phyloP scores from a whole-genome alignment of 1,284 basidiomycete genomes.

The Microbotryum intermedium region DNA sequence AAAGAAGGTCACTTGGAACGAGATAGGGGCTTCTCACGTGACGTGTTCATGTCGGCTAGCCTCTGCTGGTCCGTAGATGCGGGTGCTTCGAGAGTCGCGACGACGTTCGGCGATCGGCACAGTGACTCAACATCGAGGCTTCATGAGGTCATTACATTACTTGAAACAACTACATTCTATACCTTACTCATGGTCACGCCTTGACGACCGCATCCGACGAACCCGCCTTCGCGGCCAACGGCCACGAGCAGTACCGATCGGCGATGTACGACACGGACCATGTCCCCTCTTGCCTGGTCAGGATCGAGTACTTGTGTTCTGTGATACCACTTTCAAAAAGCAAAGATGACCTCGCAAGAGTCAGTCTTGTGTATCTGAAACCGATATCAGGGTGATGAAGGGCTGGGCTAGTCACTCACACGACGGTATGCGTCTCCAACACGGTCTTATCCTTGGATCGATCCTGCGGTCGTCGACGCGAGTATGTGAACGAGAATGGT shows the following conservation, averaged over 20 bases:
- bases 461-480: slow-evolving; percentile 39
- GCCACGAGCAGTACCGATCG: slow-evolving; percentile 66
- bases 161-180: too few relatives aligned
- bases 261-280: slow-evolving; percentile 88
- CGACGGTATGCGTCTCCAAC: slow-evolving; percentile 49
- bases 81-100: too few relatives aligned
- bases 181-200: too few relatives aligned
- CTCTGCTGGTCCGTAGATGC: too few relatives aligned
- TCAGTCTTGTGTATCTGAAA: neutral
- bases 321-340: slow-evolving; percentile 55
- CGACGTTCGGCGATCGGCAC: too few relatives aligned
- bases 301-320: slow-evolving; percentile 68
- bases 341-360: neutral
- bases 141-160: too few relatives aligned
- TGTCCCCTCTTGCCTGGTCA: slow-evolving; percentile 50
- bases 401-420: slow-evolving; percentile 44
- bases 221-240: too few relatives aligned
- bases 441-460: slow-evolving; percentile 26
- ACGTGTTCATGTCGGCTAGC: too few relatives aligned
- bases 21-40: too few relatives aligned
- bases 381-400: slow-evolving; percentile 47
- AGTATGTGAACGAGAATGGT: slow-evolving; percentile 73
- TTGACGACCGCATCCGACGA: too few relatives aligned
- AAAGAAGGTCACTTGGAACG: too few relatives aligned
- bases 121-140: too few relatives aligned